These are phyloP conservation scores for Chromera velia DNA, from an alignment of 73 alveolate genomes.

Conservation along the genomic window DNA sequence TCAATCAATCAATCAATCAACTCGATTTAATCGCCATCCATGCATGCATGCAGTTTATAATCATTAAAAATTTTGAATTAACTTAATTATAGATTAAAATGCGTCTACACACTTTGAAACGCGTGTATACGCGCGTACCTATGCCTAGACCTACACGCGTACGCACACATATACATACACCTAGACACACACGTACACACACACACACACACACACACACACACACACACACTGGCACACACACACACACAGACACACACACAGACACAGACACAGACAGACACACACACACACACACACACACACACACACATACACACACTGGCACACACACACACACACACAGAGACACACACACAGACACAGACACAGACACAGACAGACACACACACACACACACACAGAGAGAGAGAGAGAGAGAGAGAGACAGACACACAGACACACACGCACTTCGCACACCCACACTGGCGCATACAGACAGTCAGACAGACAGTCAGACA, in stretches of 20 bases:
- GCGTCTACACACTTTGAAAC: too few relatives aligned
- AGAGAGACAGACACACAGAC: conserved; percentile 2
- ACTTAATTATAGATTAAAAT: too few relatives aligned
- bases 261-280: conserved; percentile 7
- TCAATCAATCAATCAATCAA: background rate
- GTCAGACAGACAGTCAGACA: conserved; percentile 18
- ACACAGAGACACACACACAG: conserved; percentile 4
- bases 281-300: conserved; percentile 15
- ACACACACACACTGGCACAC: too few relatives aligned
- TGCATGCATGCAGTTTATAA: too few relatives aligned
- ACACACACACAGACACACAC: conserved; percentile 8
- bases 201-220: conserved; percentile 24
- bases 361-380: conserved; percentile 11
- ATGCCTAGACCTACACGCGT: too few relatives aligned
- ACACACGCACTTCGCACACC: conserved; percentile 10
- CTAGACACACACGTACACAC: too few relatives aligned
- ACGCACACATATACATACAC: too few relatives aligned
- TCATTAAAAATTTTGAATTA: too few relatives aligned
- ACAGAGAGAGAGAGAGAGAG: conserved; percentile 4
- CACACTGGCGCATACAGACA: conserved; percentile 10
- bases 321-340: too few relatives aligned
- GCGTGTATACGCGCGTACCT: too few relatives aligned
- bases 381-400: conserved; percentile 13
- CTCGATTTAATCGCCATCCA: too few relatives aligned
- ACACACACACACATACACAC: conserved; percentile 19